phyloP scores from a whole-genome alignment of 2,329 filamentous ascomycete species.

The Cercospora zeae-maydis region DNA sequence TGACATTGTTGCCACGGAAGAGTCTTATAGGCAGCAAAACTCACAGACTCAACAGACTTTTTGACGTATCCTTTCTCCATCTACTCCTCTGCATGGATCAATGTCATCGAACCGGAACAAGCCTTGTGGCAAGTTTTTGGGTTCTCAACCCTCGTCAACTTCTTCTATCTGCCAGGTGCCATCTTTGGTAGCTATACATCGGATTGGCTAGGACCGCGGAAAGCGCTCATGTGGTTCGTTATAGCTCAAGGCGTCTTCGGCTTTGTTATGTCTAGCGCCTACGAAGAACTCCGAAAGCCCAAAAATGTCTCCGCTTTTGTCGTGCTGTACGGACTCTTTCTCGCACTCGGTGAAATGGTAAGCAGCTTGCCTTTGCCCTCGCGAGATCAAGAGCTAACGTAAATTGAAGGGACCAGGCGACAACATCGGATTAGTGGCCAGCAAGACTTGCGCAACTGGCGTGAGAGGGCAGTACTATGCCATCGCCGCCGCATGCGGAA shows the following conservation, averaged over 20 bases:
- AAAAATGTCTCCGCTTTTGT: conserved; percentile 70
- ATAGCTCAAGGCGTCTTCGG: conserved; percentile 71
- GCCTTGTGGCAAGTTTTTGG: conserved; percentile 75
- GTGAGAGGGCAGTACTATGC: conserved; percentile 72
- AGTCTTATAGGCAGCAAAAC: too few relatives aligned
- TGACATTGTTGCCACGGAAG: too few relatives aligned
- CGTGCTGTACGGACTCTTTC: conserved; percentile 74
- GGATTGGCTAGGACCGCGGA: conserved; percentile 74
- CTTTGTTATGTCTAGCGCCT: conserved; percentile 83
- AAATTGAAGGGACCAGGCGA: conserved; percentile 65
- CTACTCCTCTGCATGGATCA: conserved; percentile 75
- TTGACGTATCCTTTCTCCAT: conserved; percentile 81
- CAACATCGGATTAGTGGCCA: conserved; percentile 83
- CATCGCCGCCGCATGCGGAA: conserved; percentile 68
- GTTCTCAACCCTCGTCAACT: conserved; percentile 76
- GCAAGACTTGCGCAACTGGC: conserved; percentile 82
- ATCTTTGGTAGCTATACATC: conserved; percentile 71
- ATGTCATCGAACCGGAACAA: conserved; percentile 56
- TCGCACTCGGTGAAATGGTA: conserved; percentile 65
- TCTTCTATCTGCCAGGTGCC: conserved; percentile 84
- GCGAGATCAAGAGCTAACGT: too few relatives aligned
- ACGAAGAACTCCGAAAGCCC: conserved; percentile 63
- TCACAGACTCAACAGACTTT: too few relatives aligned
- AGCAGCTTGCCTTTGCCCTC: background rate
- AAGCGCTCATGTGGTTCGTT: conserved; percentile 69